Evolutionary conservation across 495 filamentous ascomycete species (phyloP), one percentile per base, ranked within the genome.

Genomic region (Aspergillus olivimuriae): DNA sequence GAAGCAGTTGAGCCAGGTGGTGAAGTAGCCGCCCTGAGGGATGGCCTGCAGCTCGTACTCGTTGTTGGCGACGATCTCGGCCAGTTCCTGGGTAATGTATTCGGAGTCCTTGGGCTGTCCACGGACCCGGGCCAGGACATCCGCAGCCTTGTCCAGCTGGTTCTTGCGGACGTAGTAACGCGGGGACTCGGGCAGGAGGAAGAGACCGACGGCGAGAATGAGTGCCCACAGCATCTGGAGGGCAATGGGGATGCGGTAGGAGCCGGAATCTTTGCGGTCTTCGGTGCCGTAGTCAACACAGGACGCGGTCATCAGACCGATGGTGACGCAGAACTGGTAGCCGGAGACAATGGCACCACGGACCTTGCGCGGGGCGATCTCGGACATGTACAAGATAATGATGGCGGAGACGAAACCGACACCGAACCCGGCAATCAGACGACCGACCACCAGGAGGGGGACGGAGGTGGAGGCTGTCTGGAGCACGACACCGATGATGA

Each of bases 61-160:
- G 61, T 85, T 73, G 65, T 89, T 88, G 57, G 84, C 83, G 19
- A 84, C 69, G 48, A 89, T 83, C 61, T 89, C 84, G 18, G 79
- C 78, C 9, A 89, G 65, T 61, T 89, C 84, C 18, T 78, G 60
- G 54, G 73, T 69, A 52, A 89, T 75, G 46, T 72, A 83, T 11
- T 79, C 77, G 12, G 82, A 83, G 45, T 82, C 77, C 12, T 43
- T 32, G 22, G 71, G 56, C 52, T 74, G 69, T 34, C 58, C 71
- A 41, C 71, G 70, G 26, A 76, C 58, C 17, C 60, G 59, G 23
- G 62, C 61, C 4, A 76, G 58, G 14, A 62, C 60, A 3, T 60
- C 19, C n/a, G 67, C 60, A 15, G 66, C 66, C 45, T 60, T 54
- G 32, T 58, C 55, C 35, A 62, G 53, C 44, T 73, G 60, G 31